phyloP scores from a whole-genome alignment of 768 basidiomycete genomes.

The Sarcodon sp. region DNA sequence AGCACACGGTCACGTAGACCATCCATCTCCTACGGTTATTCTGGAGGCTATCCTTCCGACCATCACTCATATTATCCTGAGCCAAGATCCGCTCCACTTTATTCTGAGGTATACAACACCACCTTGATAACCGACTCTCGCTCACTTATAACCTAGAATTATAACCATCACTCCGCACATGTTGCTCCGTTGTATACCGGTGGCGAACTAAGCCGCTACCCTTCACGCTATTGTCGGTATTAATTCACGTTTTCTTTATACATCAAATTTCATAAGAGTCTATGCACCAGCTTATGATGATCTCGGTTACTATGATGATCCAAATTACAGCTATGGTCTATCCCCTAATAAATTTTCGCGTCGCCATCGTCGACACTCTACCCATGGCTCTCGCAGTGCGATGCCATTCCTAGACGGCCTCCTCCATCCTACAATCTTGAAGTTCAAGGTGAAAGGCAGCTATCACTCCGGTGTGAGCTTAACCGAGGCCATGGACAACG shows the following conservation, averaged over 20 bases:
- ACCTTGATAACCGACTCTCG: neutral
- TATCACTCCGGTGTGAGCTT: conserved; percentile 54
- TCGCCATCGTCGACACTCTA: conserved; percentile 36
- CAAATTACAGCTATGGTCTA: conserved; percentile 9
- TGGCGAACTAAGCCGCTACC: conserved; percentile 12
- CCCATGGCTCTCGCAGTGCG: conserved; percentile 17
- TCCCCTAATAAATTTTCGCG: conserved; percentile 16
- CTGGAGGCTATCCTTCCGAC: too few relatives aligned
- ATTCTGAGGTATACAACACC: too few relatives aligned
- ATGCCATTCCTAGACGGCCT: conserved; percentile 22
- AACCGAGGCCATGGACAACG: conserved; percentile 54
- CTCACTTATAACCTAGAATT: conserved; percentile 11
- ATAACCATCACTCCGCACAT: conserved; percentile 26
- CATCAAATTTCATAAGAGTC: neutral
- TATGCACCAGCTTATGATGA: conserved; percentile 39
- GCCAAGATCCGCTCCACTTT: too few relatives aligned
- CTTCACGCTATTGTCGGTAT: conserved; percentile 6
- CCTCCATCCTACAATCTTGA: conserved; percentile 39
- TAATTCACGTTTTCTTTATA: conserved; percentile 5
- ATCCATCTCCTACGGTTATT: too few relatives aligned
- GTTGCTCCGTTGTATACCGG: conserved; percentile 30
- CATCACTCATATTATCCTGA: too few relatives aligned
- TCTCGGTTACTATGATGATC: conserved; percentile 33
- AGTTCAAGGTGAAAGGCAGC: conserved; percentile 64
- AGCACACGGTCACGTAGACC: too few relatives aligned